Evolutionary conservation across 225 moss, liverwort and hornwort genomes (phyloP), one percentile per base, ranked within the genome.

Genomic region (Marchantia polymorpha): DNA sequence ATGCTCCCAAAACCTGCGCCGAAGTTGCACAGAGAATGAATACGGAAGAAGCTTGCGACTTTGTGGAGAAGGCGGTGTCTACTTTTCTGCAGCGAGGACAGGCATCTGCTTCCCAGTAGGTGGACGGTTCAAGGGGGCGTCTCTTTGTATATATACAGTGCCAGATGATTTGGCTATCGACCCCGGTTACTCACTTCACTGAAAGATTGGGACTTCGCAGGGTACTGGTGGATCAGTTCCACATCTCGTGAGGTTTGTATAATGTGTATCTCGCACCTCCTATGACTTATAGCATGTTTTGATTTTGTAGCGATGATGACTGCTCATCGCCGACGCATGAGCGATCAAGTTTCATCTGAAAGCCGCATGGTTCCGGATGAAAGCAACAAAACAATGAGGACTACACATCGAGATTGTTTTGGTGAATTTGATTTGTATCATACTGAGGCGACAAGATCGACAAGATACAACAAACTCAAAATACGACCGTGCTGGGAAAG

Each of bases 11-110:
- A 0, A 78, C 78, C 26, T 49, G 49, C 26, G 78, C 17, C 13
- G 78, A 78, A 23, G 78, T 78, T 50, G 78, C 20, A 12, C 66
- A 78, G 46, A 26, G 23, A 4, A 66, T 78, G 65, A 27, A 78
- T 30, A 12, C 49, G 51, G 29, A 65, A 47, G 49, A 66, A 31
- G 78, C 78, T 26, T 49, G 52, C 29, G 65, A 65, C 0, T 78
- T 65, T 22, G 66, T 78, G 0, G 78, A 26, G 26, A 51, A 65
- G 16, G 78, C 78, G 23, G 78, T 78, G 46, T 13, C 31, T 47
- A 29, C 7, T 8, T 76, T 76, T 12, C 10, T 76, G 15, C 20
- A 76, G 16, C 12, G 23, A 53, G 23, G 25, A 53, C 16, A 25
- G 6, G 10, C 46, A 47, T 15, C 46, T 19, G 48, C 19, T 48